These are phyloP conservation scores for Orobanche coerulescens DNA, from an alignment of 257 asterid genomes.

Conservation along the genomic window DNA sequence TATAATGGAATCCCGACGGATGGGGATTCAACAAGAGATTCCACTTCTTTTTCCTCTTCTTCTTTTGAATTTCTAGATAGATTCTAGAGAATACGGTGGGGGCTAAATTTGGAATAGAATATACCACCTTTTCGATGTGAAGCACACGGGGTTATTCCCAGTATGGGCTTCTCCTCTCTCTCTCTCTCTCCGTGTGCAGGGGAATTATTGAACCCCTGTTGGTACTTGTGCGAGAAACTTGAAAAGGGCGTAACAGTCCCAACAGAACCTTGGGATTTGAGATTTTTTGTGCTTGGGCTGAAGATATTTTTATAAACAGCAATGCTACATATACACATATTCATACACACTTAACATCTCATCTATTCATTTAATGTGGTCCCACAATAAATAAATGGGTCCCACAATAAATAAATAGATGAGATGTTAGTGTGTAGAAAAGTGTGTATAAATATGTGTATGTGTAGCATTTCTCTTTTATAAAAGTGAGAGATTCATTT, in stretches of 20 bases:
- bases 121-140: slow-evolving; percentile 15
- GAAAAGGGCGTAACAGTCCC: slow-evolving; percentile 9
- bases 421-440: too few relatives aligned
- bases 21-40: background rate
- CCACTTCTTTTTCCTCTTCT: background rate
- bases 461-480: too few relatives aligned
- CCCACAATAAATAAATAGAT: too few relatives aligned
- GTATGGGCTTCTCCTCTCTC: background rate
- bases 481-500: too few relatives aligned
- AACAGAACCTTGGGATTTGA: slow-evolving; percentile 22
- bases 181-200: background rate
- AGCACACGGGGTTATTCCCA: slow-evolving; percentile 17
- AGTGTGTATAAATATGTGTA: too few relatives aligned
- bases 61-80: slow-evolving; percentile 4
- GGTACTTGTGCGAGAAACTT: background rate
- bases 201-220: background rate
- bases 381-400: too few relatives aligned
- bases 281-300: too few relatives aligned
- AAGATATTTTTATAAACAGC: too few relatives aligned
- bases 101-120: slow-evolving; percentile 5
- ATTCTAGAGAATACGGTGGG: background rate
- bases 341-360: too few relatives aligned
- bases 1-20: background rate
- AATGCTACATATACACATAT: too few relatives aligned
- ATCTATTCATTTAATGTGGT: too few relatives aligned